Evolutionary conservation across 371 early-diverging fungal species (phyloP).

Genomic region (Blakeslea trispora): DNA sequence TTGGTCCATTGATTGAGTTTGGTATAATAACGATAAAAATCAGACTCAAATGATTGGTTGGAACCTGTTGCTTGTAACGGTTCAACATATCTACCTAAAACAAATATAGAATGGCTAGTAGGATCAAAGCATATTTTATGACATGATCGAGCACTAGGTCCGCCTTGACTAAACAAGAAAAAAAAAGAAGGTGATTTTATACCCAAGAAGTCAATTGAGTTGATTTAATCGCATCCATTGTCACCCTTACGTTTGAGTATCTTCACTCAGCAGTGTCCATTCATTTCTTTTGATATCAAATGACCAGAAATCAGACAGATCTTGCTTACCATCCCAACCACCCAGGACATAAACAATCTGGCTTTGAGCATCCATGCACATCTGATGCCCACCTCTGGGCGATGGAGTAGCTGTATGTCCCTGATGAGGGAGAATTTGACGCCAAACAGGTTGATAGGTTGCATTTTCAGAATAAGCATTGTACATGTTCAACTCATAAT

Average conservation of each 20-base stretch:
- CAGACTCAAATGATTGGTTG: conserved; percentile 66
- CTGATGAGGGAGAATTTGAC: conserved; percentile 1
- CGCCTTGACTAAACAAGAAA: conserved; percentile 61
- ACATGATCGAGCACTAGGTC: conserved; percentile 91
- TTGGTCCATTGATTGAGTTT: conserved; percentile 69
- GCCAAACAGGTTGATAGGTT: conserved; percentile 78
- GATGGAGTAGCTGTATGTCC: conserved; percentile 53
- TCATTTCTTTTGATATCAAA: conserved; percentile 57
- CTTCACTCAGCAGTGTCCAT: conserved; percentile 81
- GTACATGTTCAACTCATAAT: conserved; percentile 60
- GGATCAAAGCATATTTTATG: conserved; percentile 92
- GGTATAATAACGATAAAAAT: conserved; percentile 88
- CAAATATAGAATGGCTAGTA: conserved; percentile 67
- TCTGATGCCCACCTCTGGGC: conserved; percentile 94
- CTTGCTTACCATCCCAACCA: conserved; percentile 94
- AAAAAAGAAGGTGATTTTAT: too few species aligned
- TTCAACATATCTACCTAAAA: conserved; percentile 88
- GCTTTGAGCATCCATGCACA: conserved; percentile 82
- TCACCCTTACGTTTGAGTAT: conserved; percentile 65
- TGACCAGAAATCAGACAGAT: conserved; percentile 94
- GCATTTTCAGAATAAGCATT: conserved; percentile 64
- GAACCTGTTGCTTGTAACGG: conserved; percentile 8
- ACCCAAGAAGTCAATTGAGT: too few species aligned
- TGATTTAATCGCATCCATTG: too few species aligned
- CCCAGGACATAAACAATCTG: conserved; percentile 89